phyloP scores from a whole-genome alignment of 805 yeast genomes.

The Lipomyces orientalis region DNA sequence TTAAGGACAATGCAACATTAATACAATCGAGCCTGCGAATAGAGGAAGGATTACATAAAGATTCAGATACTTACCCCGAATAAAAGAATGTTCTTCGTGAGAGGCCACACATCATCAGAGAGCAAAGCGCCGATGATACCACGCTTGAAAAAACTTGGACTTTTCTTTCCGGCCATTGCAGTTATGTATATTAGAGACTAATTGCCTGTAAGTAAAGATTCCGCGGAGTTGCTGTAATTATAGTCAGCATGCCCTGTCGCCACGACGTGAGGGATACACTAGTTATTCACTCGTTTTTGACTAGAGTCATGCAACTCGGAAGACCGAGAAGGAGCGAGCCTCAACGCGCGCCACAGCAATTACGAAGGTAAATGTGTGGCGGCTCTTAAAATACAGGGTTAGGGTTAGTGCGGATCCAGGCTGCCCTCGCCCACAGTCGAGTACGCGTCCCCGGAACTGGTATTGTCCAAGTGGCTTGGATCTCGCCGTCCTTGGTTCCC shows the following conservation, averaged over 20 bases:
- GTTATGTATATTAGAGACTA: background rate
- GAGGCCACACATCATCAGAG: conserved; percentile 32
- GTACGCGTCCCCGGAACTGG: too few relatives aligned
- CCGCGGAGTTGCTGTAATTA: background rate
- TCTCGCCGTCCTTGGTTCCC: too few relatives aligned
- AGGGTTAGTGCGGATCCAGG: too few relatives aligned
- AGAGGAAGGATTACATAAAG: background rate
- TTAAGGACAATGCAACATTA: background rate
- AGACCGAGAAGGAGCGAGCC: too few relatives aligned
- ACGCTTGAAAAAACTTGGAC: background rate
- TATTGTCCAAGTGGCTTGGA: too few relatives aligned
- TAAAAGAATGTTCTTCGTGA: conserved; percentile 24
- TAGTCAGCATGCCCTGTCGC: background rate
- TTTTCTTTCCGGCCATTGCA: conserved; percentile 20
- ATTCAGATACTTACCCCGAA: conserved; percentile 23
- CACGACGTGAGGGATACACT: too few relatives aligned
- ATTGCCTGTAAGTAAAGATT: background rate
- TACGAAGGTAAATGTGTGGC: too few relatives aligned
- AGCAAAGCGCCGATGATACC: conserved; percentile 16
- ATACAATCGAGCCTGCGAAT: background rate
- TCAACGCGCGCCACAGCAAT: too few relatives aligned
- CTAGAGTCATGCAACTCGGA: too few relatives aligned
- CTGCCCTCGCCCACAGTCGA: too few relatives aligned
- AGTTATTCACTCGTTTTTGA: too few relatives aligned
- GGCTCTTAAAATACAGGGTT: too few relatives aligned